Percentiles rank a stretch among this genome's conserved stretches.
Conservation (phyloP, 2,329 filamentous ascomycete genomes). For the Colletotrichum karsti region DNA sequence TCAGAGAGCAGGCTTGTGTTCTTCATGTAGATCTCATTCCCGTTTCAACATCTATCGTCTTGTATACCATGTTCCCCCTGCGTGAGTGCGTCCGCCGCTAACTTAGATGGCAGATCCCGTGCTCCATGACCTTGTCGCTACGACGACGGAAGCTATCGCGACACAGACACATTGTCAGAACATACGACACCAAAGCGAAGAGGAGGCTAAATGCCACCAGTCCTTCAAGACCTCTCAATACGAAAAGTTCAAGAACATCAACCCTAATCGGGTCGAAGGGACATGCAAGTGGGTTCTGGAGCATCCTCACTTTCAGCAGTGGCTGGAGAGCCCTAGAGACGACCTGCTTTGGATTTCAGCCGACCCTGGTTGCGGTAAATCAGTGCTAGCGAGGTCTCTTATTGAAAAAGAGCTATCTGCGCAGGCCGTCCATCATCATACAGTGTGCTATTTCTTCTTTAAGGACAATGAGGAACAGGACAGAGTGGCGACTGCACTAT, state of each 20-base stretch:
- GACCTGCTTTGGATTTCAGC: slow-evolving; percentile 48
- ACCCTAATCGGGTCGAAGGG: slow-evolving; percentile 35
- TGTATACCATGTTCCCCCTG: not conserved
- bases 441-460: slow-evolving; percentile 48
- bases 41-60: not conserved
- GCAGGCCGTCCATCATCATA: not conserved
- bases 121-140: not conserved
- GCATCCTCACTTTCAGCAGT: slow-evolving; percentile 36
- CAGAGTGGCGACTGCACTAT: slow-evolving; percentile 37
- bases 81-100: not conserved
- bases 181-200: slow-evolving; percentile 4
- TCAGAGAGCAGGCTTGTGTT: not conserved
- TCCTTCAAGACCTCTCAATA: slow-evolving; percentile 37
- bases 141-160: not conserved
- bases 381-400: too few species aligned
- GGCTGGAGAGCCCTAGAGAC: slow-evolving; percentile 32
- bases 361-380: slow-evolving; percentile 50
- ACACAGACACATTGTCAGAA: not conserved
- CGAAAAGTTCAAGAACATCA: slow-evolving; percentile 40
- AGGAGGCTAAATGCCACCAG: slow-evolving; percentile 31
- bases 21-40: not conserved
- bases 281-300: slow-evolving; percentile 44
- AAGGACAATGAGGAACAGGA: slow-evolving; percentile 45
- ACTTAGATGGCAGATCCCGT: not conserved
- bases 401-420: slow-evolving; percentile 37